phyloP scores from a whole-genome alignment of 257 asterid species.

The Avicennia marina region DNA sequence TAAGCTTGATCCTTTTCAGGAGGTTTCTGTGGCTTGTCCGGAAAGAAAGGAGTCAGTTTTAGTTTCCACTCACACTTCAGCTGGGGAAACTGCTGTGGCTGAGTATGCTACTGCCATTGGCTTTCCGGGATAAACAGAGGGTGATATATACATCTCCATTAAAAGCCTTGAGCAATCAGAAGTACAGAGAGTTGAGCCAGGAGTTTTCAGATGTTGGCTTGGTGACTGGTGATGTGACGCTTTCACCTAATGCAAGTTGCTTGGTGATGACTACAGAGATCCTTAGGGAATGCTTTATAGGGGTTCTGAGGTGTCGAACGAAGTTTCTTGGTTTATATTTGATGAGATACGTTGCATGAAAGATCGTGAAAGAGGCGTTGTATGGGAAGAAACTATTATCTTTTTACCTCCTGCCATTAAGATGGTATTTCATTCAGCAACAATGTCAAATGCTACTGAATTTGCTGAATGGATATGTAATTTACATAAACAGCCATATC shows the following conservation, averaged over 20 bases:
- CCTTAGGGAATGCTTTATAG: conserved; percentile 93
- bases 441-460: conserved; percentile 97
- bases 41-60: conserved; percentile 86
- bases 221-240: conserved; percentile 94
- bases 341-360: conserved; percentile 99
- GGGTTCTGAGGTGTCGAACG: conserved; percentile 96
- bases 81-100: conserved; percentile 97
- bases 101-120: conserved; percentile 97
- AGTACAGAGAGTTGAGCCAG: conserved; percentile 86
- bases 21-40: conserved; percentile 80
- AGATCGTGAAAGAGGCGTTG: conserved; percentile 97
- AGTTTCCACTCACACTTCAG: conserved; percentile 97
- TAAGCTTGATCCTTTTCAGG: conserved; percentile 87
- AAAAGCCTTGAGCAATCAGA: conserved; percentile 93
- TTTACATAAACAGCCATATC: conserved; percentile 94
- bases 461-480: conserved; percentile 98
- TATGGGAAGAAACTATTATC: conserved; percentile 97
- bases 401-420: conserved; percentile 97
- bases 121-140: conserved; percentile 85
- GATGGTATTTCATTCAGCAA: conserved; percentile 96
- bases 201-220: conserved; percentile 94
- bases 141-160: conserved; percentile 92
- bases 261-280: conserved; percentile 98
- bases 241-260: conserved; percentile 93
- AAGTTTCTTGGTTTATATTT: conserved; percentile 98